A percentile compares a stretch with the other conserved stretches of the same genome.
phyloP scores from a whole-genome alignment of 306 rosid genomes.

The Luffa acutangula region DNA sequence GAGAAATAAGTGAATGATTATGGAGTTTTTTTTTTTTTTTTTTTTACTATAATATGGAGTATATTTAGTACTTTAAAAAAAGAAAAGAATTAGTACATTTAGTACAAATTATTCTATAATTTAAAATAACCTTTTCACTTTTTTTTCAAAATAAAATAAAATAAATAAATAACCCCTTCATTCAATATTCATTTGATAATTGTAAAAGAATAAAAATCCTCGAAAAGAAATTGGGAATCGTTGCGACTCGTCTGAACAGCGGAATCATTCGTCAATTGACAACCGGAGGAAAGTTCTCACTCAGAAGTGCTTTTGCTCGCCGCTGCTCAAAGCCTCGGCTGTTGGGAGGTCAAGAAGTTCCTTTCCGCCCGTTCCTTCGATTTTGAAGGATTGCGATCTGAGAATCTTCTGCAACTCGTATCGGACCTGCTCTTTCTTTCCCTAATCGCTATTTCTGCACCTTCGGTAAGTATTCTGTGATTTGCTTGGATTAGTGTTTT shows the following conservation, averaged over 20 bases:
- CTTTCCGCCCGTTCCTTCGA: neutral
- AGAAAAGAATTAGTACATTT: too few relatives aligned
- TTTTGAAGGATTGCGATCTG: constrained; percentile 2
- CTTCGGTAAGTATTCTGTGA: neutral
- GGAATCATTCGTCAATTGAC: neutral
- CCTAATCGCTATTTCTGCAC: neutral
- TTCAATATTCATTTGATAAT: too few relatives aligned
- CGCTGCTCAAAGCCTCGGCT: neutral
- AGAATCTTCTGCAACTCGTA: neutral
- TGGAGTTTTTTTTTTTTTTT: too few relatives aligned
- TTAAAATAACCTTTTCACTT: too few relatives aligned
- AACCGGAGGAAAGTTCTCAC: neutral
- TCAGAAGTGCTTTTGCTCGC: neutral
- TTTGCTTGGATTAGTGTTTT: neutral
- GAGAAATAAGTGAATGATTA: too few relatives aligned
- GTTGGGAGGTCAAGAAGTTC: neutral
- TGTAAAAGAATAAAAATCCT: neutral
- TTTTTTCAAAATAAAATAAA: too few relatives aligned
- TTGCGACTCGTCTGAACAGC: neutral
- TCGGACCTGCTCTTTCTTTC: neutral
- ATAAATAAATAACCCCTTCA: too few relatives aligned
- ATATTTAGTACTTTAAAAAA: too few relatives aligned
- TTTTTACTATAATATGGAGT: too few relatives aligned
- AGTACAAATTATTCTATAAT: too few relatives aligned
- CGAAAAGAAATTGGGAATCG: neutral